Evolutionary conservation across 176 grass and related monocot genomes (phyloP), one percentile per base, ranked within the genome.

Genomic region (Oryza meridionalis): DNA sequence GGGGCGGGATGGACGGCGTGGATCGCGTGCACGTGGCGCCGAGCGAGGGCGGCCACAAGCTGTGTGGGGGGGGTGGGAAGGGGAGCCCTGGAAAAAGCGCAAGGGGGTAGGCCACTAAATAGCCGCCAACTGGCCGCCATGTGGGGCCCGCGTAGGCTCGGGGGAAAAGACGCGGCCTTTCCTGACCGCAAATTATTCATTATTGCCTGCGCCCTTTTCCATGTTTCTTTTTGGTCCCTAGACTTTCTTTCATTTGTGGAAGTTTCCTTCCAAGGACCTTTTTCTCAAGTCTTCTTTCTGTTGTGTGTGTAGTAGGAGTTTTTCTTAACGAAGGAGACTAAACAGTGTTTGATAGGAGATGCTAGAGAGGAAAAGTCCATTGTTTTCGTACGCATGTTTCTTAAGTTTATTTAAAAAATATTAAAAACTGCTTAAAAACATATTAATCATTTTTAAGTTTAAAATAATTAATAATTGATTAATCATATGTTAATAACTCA

Each of bases 11-110:
- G 24, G 44, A 83, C 73, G 78, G 37, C 0, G 0, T 0, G 0
- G 50, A 79, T 88, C 27, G 12, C 3, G 35, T 6, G 12, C 42
- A 26, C 61, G 26, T 2, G 19, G 51, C 6, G 5, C 31, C 25
- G 92, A 77, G 51, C 73, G 31, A 11, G 0, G 69, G 74, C 51
- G 77, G 45, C 92, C 90, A 94, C 84, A 86, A 58, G 83, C 25
- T 71, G 43, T 3, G 66, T 16, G 31, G 35, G 68, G 68, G 3
- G 68, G 68, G 3, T 31, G 44, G 33, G 3, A 46, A 16, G 19
- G 37, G 72, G 68, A 5, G 53, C 81, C 81, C 75, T 32, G 66
- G 26, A 26, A 93, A 93, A 95, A 93, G 93, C 88, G 90, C 88
- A 84, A 61, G 59, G 67, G 31, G 11, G 8, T 37, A 51, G 59